phyloP scores from a whole-genome alignment of 2,329 filamentous ascomycete species.

The Fusarium cicatricum region DNA sequence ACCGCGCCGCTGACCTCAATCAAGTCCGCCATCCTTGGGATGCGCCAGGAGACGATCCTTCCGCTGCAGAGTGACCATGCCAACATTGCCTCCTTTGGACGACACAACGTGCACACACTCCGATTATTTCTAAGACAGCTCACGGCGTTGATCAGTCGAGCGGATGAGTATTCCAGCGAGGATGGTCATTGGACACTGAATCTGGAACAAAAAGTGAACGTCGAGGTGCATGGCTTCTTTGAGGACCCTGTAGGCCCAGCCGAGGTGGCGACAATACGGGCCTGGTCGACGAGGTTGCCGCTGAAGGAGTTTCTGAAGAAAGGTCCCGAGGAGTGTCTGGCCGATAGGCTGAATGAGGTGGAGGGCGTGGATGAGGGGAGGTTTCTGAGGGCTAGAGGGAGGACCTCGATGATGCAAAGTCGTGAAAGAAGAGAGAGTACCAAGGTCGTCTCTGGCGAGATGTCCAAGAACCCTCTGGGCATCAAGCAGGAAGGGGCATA shows the following conservation, averaged over 20 bases:
- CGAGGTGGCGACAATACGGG: conserved; percentile 51
- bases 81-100: conserved; percentile 62
- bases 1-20: conserved; percentile 67
- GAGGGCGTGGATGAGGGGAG: conserved; percentile 44
- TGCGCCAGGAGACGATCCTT: conserved; percentile 60
- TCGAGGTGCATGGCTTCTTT: conserved; percentile 68
- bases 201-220: conserved; percentile 61
- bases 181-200: conserved; percentile 55
- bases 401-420: conserved; percentile 37
- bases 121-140: conserved; percentile 50
- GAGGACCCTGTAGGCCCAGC: conserved; percentile 55
- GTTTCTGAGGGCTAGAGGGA: conserved; percentile 42
- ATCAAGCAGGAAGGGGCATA: conserved; percentile 42
- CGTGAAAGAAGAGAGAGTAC: background rate
- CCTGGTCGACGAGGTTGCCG: conserved; percentile 61
- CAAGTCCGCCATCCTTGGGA: conserved; percentile 61
- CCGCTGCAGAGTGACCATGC: conserved; percentile 64
- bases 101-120: conserved; percentile 58
- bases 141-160: conserved; percentile 44
- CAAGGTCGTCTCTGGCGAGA: conserved; percentile 11
- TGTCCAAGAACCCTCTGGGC: conserved; percentile 45
- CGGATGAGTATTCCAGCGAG: conserved; percentile 44
- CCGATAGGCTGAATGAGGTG: conserved; percentile 58
- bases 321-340: conserved; percentile 63
- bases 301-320: conserved; percentile 63